These are phyloP conservation scores for Arctostaphylos glauca DNA, from an alignment of 148 eudicot genomes.

Conservation along the genomic window DNA sequence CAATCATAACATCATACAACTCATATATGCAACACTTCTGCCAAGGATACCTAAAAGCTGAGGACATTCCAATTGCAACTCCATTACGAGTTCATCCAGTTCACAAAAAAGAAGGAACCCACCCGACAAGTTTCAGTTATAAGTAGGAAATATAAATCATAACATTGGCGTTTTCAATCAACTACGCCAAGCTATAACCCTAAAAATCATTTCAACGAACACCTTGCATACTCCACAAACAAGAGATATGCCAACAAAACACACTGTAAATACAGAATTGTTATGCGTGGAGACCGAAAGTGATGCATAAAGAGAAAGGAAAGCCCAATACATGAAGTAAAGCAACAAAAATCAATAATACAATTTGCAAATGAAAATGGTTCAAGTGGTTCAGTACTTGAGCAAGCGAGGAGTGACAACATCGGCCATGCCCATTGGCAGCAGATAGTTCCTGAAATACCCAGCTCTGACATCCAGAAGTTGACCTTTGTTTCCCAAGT, in stretches of 20 bases:
- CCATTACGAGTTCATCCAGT: background rate
- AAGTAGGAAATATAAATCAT: background rate
- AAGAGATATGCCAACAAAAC: background rate
- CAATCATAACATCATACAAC: background rate
- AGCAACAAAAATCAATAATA: background rate
- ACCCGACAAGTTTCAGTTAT: background rate
- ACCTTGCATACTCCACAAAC: background rate
- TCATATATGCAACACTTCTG: background rate
- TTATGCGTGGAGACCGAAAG: background rate
- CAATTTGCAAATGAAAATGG: background rate
- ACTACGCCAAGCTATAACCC: background rate
- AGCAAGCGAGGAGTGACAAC: constrained; percentile 64
- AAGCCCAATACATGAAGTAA: background rate
- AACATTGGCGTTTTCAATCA: background rate
- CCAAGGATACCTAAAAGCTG: background rate
- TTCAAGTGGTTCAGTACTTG: constrained; percentile 40
- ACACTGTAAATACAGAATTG: background rate
- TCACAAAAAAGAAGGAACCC: background rate
- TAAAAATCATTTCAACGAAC: constrained; percentile 13
- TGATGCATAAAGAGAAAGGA: background rate
- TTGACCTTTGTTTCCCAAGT: constrained; percentile 78
- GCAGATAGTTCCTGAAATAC: constrained; percentile 65
- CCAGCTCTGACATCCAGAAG: constrained; percentile 88
- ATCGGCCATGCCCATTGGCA: constrained; percentile 75
- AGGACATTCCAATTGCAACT: background rate